These are phyloP conservation scores for Camellia japonica DNA, from an alignment of 148 eudicot genomes.

Conservation along the genomic window DNA sequence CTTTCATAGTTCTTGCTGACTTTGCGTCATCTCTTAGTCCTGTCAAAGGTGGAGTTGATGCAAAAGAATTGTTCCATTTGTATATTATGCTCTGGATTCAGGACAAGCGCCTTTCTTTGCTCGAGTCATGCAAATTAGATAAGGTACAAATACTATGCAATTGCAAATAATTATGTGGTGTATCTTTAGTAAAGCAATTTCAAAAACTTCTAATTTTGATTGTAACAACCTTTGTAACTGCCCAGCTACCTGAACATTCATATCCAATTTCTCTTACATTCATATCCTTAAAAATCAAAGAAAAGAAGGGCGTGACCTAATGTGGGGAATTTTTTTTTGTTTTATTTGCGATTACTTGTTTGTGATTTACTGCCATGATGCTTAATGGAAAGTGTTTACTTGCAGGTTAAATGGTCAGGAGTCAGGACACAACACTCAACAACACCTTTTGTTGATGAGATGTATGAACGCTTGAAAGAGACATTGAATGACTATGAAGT, in stretches of 20 bases:
- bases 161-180: neutral
- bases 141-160: conserved; percentile 46
- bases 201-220: neutral
- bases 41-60: conserved; percentile 92
- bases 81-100: conserved; percentile 91
- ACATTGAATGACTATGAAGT: conserved; percentile 74
- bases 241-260: conserved; percentile 3
- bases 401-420: conserved; percentile 90
- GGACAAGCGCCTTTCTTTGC: conserved; percentile 83
- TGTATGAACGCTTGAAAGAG: conserved; percentile 71
- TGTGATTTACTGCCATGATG: conserved; percentile 1
- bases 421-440: conserved; percentile 75
- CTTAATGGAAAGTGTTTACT: neutral
- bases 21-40: conserved; percentile 43
- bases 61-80: conserved; percentile 85
- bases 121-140: conserved; percentile 80
- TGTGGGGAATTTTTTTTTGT: too few relatives aligned
- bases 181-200: neutral
- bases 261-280: neutral
- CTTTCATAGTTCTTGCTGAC: conserved; percentile 4
- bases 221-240: neutral
- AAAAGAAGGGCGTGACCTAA: neutral
- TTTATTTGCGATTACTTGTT: neutral
- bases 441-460: conserved; percentile 85
- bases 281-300: neutral